These are phyloP conservation scores for Clonostachys byssicola DNA, from an alignment of 2,329 filamentous ascomycete genomes.

Conservation along the genomic window DNA sequence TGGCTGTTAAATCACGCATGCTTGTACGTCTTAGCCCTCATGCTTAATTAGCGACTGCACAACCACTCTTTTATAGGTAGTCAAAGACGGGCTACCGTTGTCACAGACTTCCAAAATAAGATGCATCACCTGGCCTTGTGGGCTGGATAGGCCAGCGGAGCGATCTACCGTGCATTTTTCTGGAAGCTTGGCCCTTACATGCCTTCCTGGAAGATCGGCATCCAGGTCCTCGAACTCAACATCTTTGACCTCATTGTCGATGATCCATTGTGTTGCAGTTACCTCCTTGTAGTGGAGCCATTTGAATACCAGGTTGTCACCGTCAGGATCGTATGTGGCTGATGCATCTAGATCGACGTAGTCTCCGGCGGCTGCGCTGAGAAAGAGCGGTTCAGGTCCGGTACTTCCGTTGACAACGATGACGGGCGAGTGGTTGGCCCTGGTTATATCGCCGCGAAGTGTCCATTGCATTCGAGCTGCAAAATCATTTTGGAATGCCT, in stretches of 20 bases:
- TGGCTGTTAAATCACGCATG: too few species aligned
- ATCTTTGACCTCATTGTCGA: conserved; percentile 29
- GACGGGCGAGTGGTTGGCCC: conserved; percentile 41
- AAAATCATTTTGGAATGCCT: conserved; percentile 34
- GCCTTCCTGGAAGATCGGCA: too few species aligned
- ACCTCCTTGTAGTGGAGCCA: conserved; percentile 44
- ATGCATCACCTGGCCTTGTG: conserved; percentile 37
- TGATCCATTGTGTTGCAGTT: conserved; percentile 30
- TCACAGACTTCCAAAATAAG: conserved; percentile 44
- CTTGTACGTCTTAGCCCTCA: conserved; percentile 6
- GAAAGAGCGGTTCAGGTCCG: conserved; percentile 24
- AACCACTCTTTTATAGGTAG: conserved; percentile 38
- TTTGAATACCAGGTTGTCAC: conserved; percentile 33
- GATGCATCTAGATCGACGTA: conserved; percentile 37
- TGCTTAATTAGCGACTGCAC: conserved; percentile 22
- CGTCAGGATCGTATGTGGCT: conserved; percentile 37
- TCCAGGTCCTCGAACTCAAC: too few species aligned
- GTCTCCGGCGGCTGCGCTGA: conserved; percentile 31
- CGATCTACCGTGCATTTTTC: conserved; percentile 21
- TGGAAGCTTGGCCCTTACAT: conserved; percentile 17
- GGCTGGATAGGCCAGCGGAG: conserved; percentile 19
- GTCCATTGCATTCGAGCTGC: conserved; percentile 34
- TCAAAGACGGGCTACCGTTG: conserved; percentile 33
- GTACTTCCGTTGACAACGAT: conserved; percentile 26
- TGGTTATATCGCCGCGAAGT: conserved; percentile 11